Percentiles rank a stretch among this genome's conserved stretches.
These are phyloP conservation scores for Pseudopyrenochaeta lycopersici DNA, from an alignment of 2,329 filamentous ascomycete genomes.

Conservation along the genomic window DNA sequence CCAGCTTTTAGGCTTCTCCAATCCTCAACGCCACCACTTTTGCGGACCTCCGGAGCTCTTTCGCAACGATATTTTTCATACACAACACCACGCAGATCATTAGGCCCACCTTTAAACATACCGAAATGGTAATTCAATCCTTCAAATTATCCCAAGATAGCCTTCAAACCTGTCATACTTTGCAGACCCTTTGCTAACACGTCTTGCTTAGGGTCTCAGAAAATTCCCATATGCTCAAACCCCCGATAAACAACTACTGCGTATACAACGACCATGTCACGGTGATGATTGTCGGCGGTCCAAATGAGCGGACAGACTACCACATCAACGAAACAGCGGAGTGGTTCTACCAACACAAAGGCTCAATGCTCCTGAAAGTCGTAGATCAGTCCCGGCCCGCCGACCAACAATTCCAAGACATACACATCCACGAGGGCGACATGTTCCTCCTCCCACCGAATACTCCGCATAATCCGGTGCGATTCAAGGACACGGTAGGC, in stretches of 20 bases:
- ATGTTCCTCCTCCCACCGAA: conserved; percentile 94
- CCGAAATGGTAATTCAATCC: conserved; percentile 50
- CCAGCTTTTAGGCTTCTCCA: conserved; percentile 21
- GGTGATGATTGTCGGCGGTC: conserved; percentile 94
- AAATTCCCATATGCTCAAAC: conserved; percentile 91
- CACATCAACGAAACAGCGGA: conserved; percentile 97
- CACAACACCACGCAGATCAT: conserved; percentile 25
- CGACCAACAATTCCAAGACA: conserved; percentile 73
- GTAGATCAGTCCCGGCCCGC: conserved; percentile 65
- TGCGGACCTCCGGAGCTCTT: conserved; percentile 20
- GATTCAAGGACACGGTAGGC: conserved; percentile 93
- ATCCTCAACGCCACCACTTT: conserved; percentile 11
- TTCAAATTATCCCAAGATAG: too few species aligned
- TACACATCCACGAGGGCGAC: conserved; percentile 90
- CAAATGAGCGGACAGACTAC: conserved; percentile 96
- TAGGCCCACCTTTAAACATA: conserved; percentile 49
- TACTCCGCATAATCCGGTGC: conserved; percentile 94
- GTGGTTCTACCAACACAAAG: conserved; percentile 97
- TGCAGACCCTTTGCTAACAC: neutral
- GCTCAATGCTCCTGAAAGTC: conserved; percentile 92
- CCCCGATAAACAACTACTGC: conserved; percentile 97
- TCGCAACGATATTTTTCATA: conserved; percentile 38
- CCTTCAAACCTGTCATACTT: neutral
- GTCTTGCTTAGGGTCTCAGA: conserved; percentile 75
- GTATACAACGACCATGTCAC: conserved; percentile 87